Evolutionary conservation across 345 rosid genomes (phyloP).

Genomic region (Lumnitzera littorea): DNA sequence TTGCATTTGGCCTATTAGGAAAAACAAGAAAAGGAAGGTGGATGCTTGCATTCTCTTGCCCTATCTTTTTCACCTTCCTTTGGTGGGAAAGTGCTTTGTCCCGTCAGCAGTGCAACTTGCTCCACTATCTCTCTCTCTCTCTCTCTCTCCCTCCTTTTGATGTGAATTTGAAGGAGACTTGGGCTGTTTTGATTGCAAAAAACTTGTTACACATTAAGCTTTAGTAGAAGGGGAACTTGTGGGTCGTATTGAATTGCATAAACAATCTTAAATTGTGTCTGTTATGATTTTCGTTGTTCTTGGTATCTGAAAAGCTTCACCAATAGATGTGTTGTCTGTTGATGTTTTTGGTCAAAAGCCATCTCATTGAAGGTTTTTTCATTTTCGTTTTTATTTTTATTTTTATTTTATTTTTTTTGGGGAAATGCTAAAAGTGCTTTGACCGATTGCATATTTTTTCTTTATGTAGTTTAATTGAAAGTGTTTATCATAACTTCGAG

Average conservation of each 20-base stretch:
- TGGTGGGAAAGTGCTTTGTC: conserved; percentile 46
- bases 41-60: conserved; percentile 7
- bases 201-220: not conserved
- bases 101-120: conserved; percentile 34
- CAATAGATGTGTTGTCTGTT: too few species aligned
- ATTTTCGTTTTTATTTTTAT: too few species aligned
- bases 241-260: not conserved
- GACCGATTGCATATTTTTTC: too few species aligned
- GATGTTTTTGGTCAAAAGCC: too few species aligned
- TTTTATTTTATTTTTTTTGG: too few species aligned
- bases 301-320: too few species aligned
- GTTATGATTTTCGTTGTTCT: too few species aligned
- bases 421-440: too few species aligned
- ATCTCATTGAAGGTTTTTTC: too few species aligned
- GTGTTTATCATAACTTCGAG: too few species aligned
- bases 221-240: conserved; percentile 6
- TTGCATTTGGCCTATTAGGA: conserved; percentile 37
- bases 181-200: conserved; percentile 27
- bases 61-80: conserved; percentile 16
- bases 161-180: conserved; percentile 20
- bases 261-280: too few species aligned
- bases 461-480: too few species aligned
- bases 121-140: conserved; percentile 4
- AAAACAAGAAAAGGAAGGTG: conserved; percentile 12
- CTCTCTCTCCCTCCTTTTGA: conserved; percentile 36